Evolutionary conservation across 2,329 filamentous ascomycete genomes (phyloP), one percentile per base, ranked within the genome.

Genomic region (Raffaelea albimanens): DNA sequence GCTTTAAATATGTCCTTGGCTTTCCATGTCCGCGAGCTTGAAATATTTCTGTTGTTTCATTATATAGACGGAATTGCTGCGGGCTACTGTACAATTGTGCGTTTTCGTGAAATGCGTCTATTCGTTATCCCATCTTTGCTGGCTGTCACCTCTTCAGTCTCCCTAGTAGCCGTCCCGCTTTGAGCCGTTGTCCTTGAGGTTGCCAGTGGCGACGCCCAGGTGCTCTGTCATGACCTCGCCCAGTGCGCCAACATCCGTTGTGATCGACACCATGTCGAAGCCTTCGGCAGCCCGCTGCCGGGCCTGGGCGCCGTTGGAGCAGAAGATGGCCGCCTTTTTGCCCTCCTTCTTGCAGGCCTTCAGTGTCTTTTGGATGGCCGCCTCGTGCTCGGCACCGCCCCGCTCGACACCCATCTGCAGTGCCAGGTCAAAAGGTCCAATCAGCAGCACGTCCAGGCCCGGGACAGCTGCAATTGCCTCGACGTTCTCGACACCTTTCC

Each of bases 271-370:
- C 63, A 67, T 61, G 55, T 66, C 62, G 31, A 67, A 67, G 34
- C 65, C 65, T 46, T 67, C 61, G 19, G 61, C 52, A 1, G 57
- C 57, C 14, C 63, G 61, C 31, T 47, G 51, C 11, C 55, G 57
- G 7, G 65, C 63, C 47, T 67, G 61, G 16, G 55, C 55, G 2
- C 65, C 65, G 51, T 61, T 31, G 19, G 23, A 22, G 8, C 65
- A 67, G 56, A 67, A 68, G 25, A 68, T 67, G 40, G 64, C 65
- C 22, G 63, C 63, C 52, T 58, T 65, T 56, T 67, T 68, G 44
- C 64, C 63, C 4, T 60, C 57, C 2, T 55, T 55, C 48, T 61
- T 58, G 19, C 61, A 60, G 3, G 65, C 65, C 21, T 54, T 52
- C 42, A 64, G 45, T 38, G 62, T 60, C 10, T 60, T 59, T 40